These are phyloP conservation scores for Cordyceps militaris DNA, from an alignment of 2,329 filamentous ascomycete species.

Conservation along the genomic window DNA sequence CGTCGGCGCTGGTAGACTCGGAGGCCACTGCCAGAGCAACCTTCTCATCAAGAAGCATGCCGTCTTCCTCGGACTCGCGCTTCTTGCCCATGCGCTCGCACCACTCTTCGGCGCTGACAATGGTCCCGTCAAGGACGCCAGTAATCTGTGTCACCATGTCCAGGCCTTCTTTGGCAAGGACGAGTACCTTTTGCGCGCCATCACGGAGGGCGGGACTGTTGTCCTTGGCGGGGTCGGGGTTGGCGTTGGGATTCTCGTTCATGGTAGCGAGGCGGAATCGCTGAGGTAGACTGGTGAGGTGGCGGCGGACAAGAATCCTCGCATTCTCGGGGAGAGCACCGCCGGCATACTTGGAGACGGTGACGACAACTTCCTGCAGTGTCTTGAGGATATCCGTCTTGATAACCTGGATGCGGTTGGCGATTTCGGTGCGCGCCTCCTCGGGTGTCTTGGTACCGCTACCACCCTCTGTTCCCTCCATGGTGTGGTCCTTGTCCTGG, in stretches of 20 bases:
- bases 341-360: slow-evolving; percentile 85
- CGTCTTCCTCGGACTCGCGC: slow-evolving; percentile 18
- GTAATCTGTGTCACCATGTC: slow-evolving; percentile 94
- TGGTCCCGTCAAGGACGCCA: slow-evolving; percentile 78
- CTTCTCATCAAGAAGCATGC: slow-evolving; percentile 19
- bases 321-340: slow-evolving; percentile 87
- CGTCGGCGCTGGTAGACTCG: slow-evolving; percentile 21
- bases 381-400: slow-evolving; percentile 68
- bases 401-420: slow-evolving; percentile 58
- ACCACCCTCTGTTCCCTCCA: slow-evolving; percentile 15
- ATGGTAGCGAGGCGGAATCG: slow-evolving; percentile 70
- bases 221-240: slow-evolving; percentile 26
- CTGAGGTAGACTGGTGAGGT: slow-evolving; percentile 77
- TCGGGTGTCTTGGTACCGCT: slow-evolving; percentile 19
- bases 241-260: slow-evolving; percentile 23
- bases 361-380: slow-evolving; percentile 73
- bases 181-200: slow-evolving; percentile 68
- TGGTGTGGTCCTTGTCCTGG: slow-evolving; percentile 20
- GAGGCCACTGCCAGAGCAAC: slow-evolving; percentile 19
- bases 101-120: slow-evolving; percentile 88
- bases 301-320: slow-evolving; percentile 69
- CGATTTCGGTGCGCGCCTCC: slow-evolving; percentile 36
- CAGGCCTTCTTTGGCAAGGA: slow-evolving; percentile 81
- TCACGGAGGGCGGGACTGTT: slow-evolving; percentile 36
- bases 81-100: slow-evolving; percentile 63